Evolutionary conservation across 2,329 filamentous ascomycete genomes (phyloP).

Genomic region (Neofusicoccum parvum): DNA sequence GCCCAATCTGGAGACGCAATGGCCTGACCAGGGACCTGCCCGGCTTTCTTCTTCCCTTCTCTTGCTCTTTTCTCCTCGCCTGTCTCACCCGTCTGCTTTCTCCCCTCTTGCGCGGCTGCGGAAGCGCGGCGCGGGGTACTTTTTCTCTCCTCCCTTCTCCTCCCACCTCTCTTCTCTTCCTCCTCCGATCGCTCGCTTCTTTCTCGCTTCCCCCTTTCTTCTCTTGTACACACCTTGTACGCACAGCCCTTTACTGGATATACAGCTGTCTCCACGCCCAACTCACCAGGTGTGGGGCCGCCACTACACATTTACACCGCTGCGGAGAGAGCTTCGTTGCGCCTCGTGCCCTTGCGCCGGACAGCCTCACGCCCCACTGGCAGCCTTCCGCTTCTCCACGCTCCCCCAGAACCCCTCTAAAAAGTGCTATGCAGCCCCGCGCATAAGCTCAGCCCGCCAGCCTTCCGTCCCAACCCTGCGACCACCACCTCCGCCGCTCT

Average conservation of each 20-base stretch:
- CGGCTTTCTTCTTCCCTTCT: background rate
- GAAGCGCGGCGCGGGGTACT: background rate
- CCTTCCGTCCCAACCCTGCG: no score
- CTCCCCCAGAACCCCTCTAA: background rate
- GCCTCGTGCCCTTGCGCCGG: background rate
- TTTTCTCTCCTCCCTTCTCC: background rate
- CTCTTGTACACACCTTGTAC: background rate
- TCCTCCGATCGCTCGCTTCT: background rate
- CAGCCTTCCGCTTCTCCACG: background rate
- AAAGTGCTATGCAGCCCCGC: no score
- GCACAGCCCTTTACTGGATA: background rate
- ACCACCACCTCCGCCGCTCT: no score
- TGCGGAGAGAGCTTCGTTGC: background rate
- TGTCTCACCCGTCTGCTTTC: background rate
- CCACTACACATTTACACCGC: background rate
- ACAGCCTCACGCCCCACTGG: background rate
- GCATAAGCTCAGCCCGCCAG: no score
- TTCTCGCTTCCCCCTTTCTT: background rate
- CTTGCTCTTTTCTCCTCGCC: background rate
- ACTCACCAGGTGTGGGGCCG: background rate
- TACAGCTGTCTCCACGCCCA: background rate
- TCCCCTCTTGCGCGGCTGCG: background rate
- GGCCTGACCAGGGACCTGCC: background rate
- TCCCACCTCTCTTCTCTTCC: background rate
- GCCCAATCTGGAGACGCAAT: slow-evolving; percentile 14